A percentile compares a stretch with the other conserved stretches of the same genome.
Conservation (phyloP, 108 stramenopile genomes). For the Nitzschia palea region DNA sequence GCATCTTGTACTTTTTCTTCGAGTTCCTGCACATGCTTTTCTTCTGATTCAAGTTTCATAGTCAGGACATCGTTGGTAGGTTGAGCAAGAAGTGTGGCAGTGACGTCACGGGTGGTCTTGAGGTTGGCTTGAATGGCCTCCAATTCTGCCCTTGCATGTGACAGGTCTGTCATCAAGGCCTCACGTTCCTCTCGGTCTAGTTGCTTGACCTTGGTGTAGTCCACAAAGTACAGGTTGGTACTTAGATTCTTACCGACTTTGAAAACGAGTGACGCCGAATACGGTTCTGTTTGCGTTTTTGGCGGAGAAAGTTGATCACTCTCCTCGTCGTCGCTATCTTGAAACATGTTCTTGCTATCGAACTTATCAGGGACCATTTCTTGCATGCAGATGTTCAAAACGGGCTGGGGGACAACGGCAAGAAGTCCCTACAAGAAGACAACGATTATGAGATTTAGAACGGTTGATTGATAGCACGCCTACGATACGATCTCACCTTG, state of each 20-base stretch:
- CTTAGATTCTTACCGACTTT: slow-evolving; percentile 65
- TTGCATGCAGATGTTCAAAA: slow-evolving; percentile 61
- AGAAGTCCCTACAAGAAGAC: slow-evolving; percentile 40
- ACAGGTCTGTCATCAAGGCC: slow-evolving; percentile 40
- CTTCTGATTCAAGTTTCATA: slow-evolving; percentile 34
- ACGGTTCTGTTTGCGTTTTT: slow-evolving; percentile 34
- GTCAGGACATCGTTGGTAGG: slow-evolving; percentile 73
- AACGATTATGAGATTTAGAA: too few species aligned
- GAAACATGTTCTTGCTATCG: slow-evolving; percentile 40
- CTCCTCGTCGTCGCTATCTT: slow-evolving; percentile 60
- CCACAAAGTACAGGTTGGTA: slow-evolving; percentile 71
- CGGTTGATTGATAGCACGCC: too few species aligned
- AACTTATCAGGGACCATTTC: slow-evolving; percentile 63
- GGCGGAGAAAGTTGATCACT: slow-evolving; percentile 2
- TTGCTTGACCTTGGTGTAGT: slow-evolving; percentile 59
- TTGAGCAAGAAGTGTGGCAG: slow-evolving; percentile 58
- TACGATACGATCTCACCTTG: slow-evolving; percentile 56
- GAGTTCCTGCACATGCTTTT: slow-evolving; percentile 38
- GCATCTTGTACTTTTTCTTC: slow-evolving; percentile 50
- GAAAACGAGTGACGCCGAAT: slow-evolving; percentile 53
- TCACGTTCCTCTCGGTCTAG: slow-evolving; percentile 54
- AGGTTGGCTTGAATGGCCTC: slow-evolving; percentile 33
- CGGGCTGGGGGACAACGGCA: slow-evolving; percentile 60
- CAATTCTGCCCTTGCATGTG: slow-evolving; percentile 43
- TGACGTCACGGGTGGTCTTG: slow-evolving; percentile 25